phyloP scores from a whole-genome alignment of 148 eudicot genomes.

The Silene latifolia region DNA sequence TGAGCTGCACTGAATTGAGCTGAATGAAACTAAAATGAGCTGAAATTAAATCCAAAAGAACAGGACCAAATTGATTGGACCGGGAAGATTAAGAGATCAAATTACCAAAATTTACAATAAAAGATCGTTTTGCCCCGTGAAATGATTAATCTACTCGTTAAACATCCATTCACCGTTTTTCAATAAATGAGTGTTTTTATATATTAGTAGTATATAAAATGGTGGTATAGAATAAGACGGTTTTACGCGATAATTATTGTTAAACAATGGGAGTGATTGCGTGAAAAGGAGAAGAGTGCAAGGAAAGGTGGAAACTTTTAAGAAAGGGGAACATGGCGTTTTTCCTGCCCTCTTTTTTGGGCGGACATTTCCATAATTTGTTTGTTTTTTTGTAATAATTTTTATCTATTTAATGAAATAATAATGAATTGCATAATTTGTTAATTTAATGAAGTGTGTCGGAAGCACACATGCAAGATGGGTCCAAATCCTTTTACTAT shows the following conservation, averaged over 20 bases:
- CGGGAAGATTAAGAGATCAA: too few relatives aligned
- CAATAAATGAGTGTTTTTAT: too few relatives aligned
- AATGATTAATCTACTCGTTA: too few relatives aligned
- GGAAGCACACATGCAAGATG: constrained; percentile 4
- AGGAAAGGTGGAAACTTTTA: constrained; percentile 33
- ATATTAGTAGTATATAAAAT: too few relatives aligned
- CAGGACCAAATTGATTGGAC: too few relatives aligned
- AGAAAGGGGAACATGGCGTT: constrained; percentile 38
- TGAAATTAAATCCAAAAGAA: too few relatives aligned
- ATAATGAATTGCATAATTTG: not conserved
- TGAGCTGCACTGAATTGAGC: too few relatives aligned
- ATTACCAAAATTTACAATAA: too few relatives aligned
- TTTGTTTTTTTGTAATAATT: not conserved
- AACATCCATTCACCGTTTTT: too few relatives aligned
- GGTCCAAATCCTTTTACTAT: not conserved
- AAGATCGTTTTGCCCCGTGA: too few relatives aligned
- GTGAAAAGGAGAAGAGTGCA: constrained; percentile 33
- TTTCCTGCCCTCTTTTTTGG: constrained; percentile 34
- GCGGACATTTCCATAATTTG: constrained; percentile 21
- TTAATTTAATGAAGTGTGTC: constrained; percentile 6
- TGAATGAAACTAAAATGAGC: too few relatives aligned
- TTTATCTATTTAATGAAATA: too few relatives aligned
- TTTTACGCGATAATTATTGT: not conserved
- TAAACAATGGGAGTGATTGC: constrained; percentile 9
- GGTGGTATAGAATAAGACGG: not conserved